Evolutionary conservation across 495 filamentous ascomycete genomes (phyloP).

Genomic region (Hypomontagnella monticulosa): DNA sequence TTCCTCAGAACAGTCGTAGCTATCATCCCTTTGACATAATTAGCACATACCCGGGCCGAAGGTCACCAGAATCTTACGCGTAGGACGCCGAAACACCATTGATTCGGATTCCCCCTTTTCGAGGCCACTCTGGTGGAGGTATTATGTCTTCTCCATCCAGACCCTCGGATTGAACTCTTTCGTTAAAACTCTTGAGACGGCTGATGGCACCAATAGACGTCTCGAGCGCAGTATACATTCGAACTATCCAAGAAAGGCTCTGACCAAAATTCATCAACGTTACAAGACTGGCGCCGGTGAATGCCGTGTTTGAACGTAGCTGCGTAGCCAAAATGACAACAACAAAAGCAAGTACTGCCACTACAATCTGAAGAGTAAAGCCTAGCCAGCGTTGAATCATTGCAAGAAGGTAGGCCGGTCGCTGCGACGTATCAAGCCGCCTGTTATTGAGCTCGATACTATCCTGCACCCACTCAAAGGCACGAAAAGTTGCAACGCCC

Average conservation of each 20-base stretch:
- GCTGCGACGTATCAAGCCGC: slow-evolving; percentile 52
- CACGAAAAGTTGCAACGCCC: slow-evolving; percentile 54
- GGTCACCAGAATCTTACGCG: slow-evolving; percentile 25
- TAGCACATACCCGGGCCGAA: neutral
- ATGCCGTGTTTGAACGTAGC: slow-evolving; percentile 55
- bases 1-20: neutral
- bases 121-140: slow-evolving; percentile 44
- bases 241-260: slow-evolving; percentile 39
- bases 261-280: slow-evolving; percentile 46
- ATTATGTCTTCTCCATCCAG: slow-evolving; percentile 50
- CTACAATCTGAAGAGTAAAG: slow-evolving; percentile 52
- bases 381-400: slow-evolving; percentile 58
- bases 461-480: slow-evolving; percentile 53
- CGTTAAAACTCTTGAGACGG: slow-evolving; percentile 47
- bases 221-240: slow-evolving; percentile 47
- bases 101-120: slow-evolving; percentile 37
- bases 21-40: slow-evolving; percentile 5
- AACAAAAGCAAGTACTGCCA: slow-evolving; percentile 48
- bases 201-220: slow-evolving; percentile 53
- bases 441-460: slow-evolving; percentile 56
- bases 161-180: slow-evolving; percentile 30
- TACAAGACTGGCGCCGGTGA: slow-evolving; percentile 63
- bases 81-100: slow-evolving; percentile 48
- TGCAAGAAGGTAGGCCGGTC: slow-evolving; percentile 56
- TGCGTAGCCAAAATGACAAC: slow-evolving; percentile 48